A percentile compares a stretch with the other conserved stretches of the same genome.
Conservation (phyloP, 208 protist genomes). For the Phytomonas sp. region DNA sequence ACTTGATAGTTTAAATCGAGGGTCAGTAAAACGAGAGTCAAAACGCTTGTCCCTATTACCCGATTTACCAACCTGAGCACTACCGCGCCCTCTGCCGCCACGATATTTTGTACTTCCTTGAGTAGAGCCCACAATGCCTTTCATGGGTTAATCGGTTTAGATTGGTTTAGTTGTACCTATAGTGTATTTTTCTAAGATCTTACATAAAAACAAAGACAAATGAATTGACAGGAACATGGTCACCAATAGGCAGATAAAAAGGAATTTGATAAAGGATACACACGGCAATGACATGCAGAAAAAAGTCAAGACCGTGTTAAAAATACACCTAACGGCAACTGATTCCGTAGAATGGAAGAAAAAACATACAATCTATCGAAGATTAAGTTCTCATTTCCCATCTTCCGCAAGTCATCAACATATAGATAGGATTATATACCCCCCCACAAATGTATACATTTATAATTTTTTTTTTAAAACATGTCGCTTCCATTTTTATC, state of each 20-base stretch:
- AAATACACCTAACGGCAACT: neutral
- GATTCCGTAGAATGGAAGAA: neutral
- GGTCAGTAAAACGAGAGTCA: slow-evolving; percentile 78
- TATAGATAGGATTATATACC: neutral
- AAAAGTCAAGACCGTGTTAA: neutral
- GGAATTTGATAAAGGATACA: neutral
- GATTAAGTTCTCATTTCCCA: neutral
- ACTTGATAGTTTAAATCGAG: slow-evolving; percentile 67
- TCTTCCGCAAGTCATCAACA: too few relatives aligned
- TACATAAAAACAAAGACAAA: slow-evolving; percentile 1
- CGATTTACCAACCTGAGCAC: slow-evolving; percentile 13
- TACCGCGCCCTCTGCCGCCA: slow-evolving; percentile 26
- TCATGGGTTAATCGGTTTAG: slow-evolving; percentile 26
- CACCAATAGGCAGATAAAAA: neutral
- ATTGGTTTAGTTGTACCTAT: neutral
- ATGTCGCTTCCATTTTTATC: neutral
- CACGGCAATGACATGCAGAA: neutral
- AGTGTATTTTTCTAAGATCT: neutral
- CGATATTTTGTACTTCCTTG: slow-evolving; percentile 9
- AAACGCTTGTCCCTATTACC: slow-evolving; percentile 52
- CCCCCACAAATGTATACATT: neutral
- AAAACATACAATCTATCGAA: neutral
- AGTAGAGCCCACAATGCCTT: slow-evolving; percentile 9
- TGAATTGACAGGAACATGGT: neutral
- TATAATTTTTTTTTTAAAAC: slow-evolving; percentile 5